Conservation (phyloP, 257 asterid species). For the Nicotiana tomentosiformis region DNA sequence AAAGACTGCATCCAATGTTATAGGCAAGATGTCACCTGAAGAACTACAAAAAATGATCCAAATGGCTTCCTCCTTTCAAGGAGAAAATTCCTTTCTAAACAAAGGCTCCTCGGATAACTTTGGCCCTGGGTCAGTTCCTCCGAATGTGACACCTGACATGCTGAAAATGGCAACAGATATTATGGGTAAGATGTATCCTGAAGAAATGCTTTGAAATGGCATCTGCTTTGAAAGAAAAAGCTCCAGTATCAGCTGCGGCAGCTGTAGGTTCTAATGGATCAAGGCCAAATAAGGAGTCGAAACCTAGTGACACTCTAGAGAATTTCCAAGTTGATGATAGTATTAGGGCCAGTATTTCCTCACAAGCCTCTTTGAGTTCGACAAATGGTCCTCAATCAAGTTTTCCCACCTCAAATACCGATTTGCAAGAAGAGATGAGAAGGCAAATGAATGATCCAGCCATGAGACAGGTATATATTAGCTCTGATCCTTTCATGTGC, state of each 20-base stretch:
- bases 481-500: background rate
- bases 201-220: slow-evolving; percentile 73
- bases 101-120: slow-evolving; percentile 32
- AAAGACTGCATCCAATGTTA: slow-evolving; percentile 62
- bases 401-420: slow-evolving; percentile 43
- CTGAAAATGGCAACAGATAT: slow-evolving; percentile 80
- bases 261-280: slow-evolving; percentile 30
- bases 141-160: slow-evolving; percentile 69
- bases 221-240: slow-evolving; percentile 61
- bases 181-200: slow-evolving; percentile 87
- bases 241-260: slow-evolving; percentile 33
- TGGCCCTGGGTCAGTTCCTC: slow-evolving; percentile 43
- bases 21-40: slow-evolving; percentile 83
- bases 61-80: slow-evolving; percentile 75
- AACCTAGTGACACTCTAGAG: slow-evolving; percentile 20
- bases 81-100: slow-evolving; percentile 39
- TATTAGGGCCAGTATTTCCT: slow-evolving; percentile 42
- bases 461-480: slow-evolving; percentile 68
- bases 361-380: slow-evolving; percentile 27
- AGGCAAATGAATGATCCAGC: slow-evolving; percentile 97
- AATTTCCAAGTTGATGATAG: slow-evolving; percentile 25
- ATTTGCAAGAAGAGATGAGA: slow-evolving; percentile 91
- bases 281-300: slow-evolving; percentile 28
- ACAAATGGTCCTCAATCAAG: slow-evolving; percentile 36
- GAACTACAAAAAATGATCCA: slow-evolving; percentile 73